A percentile compares a stretch with the other conserved stretches of the same genome.
phyloP scores from a whole-genome alignment of 495 filamentous ascomycete species.

The Penicillium chermesinum region DNA sequence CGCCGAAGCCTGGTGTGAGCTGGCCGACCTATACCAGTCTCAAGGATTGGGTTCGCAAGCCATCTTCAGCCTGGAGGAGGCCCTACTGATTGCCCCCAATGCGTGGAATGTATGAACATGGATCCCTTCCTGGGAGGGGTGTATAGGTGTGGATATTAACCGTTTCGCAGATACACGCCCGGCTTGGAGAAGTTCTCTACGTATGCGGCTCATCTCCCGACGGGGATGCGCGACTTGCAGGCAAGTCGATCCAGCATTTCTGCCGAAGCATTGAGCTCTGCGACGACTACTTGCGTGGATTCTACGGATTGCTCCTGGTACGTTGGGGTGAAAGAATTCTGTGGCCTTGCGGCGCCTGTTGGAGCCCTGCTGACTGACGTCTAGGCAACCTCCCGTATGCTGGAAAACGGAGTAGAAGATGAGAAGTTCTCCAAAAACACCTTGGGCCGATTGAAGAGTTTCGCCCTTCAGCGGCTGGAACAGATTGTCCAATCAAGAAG shows the following conservation, averaged over 20 bases:
- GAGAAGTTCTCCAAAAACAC: conserved; percentile 36
- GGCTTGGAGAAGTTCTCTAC: conserved; percentile 76
- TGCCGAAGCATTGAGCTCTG: conserved; percentile 89
- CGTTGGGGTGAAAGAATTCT: conserved; percentile 13
- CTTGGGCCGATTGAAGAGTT: conserved; percentile 62
- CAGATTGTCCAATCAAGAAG: conserved; percentile 65
- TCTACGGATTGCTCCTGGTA: conserved; percentile 84
- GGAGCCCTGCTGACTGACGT: neutral
- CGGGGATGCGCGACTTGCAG: conserved; percentile 46
- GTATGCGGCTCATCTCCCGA: conserved; percentile 53
- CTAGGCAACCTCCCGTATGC: conserved; percentile 20
- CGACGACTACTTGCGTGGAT: conserved; percentile 84
- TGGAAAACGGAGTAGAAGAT: conserved; percentile 10
- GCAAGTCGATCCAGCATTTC: conserved; percentile 74
- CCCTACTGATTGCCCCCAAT: conserved; percentile 80
- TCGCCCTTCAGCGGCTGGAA: conserved; percentile 67
- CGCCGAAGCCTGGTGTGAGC: conserved; percentile 89
- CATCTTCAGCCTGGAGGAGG: conserved; percentile 85
- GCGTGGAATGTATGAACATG: conserved; percentile 77
- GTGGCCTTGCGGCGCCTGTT: neutral
- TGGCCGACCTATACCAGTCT: conserved; percentile 75
- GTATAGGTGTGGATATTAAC: conserved; percentile 3
- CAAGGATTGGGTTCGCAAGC: conserved; percentile 76
- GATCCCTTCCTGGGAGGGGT: neutral
- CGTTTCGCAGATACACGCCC: conserved; percentile 67